Conservation (phyloP, 257 asterid genomes). For the Solanum corneliomulleri region DNA sequence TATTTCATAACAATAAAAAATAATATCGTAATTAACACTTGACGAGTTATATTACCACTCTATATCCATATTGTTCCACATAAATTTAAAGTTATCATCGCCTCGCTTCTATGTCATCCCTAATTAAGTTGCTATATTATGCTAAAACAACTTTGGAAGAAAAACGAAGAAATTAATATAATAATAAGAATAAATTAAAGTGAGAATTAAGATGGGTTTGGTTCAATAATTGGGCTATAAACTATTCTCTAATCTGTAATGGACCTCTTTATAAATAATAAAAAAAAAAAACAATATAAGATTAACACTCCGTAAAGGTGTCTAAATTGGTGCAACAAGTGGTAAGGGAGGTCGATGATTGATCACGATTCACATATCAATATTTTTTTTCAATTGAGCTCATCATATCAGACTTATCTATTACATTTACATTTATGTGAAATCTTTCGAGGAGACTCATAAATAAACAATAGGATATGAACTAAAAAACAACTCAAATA, state of each 20-base stretch:
- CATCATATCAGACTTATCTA: fast-evolving
- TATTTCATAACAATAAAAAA: too few species aligned
- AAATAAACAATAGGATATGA: background rate
- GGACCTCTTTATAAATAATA: background rate
- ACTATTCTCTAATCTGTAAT: background rate
- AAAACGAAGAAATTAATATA: background rate
- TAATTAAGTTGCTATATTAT: background rate
- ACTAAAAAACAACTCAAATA: background rate
- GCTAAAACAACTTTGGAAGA: background rate
- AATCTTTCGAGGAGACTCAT: background rate
- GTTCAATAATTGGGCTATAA: background rate
- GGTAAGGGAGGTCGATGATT: background rate
- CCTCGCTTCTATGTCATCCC: fast-evolving
- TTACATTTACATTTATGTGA: background rate
- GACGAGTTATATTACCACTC: background rate
- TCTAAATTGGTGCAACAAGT: background rate
- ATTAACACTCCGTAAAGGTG: background rate
- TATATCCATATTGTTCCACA: background rate
- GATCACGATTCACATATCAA: too few species aligned
- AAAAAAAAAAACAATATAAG: too few species aligned
- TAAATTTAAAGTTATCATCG: too few species aligned
- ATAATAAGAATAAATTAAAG: background rate
- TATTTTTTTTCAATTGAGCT: background rate
- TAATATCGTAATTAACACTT: too few species aligned
- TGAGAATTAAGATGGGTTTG: background rate